Conservation (phyloP, 371 early-diverging fungal species). For the Syncephalis plumigaleata region DNA sequence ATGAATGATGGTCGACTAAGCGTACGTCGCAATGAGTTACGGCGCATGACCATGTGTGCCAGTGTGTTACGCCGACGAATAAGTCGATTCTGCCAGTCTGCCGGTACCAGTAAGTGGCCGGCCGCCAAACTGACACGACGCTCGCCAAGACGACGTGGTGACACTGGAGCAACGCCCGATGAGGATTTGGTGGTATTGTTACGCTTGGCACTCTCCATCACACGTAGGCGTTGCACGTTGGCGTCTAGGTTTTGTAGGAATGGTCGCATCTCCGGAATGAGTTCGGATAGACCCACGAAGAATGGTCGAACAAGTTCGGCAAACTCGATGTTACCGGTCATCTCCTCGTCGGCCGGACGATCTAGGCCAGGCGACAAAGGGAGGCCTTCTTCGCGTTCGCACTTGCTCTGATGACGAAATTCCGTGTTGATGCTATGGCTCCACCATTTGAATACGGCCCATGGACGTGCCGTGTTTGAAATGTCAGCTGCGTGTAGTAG, state of each 20-base stretch:
- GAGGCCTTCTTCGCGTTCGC: slow-evolving; percentile 45
- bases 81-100: slow-evolving; percentile 11
- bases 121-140: slow-evolving; percentile 25
- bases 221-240: neutral
- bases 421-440: slow-evolving; percentile 69
- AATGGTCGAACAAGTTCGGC: slow-evolving; percentile 70
- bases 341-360: slow-evolving; percentile 46
- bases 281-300: slow-evolving; percentile 55
- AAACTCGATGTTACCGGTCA: slow-evolving; percentile 62
- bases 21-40: slow-evolving; percentile 5
- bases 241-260: neutral
- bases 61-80: neutral
- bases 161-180: neutral
- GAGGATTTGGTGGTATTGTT: neutral
- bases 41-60: neutral
- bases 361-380: slow-evolving; percentile 83
- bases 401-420: slow-evolving; percentile 73
- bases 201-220: too few species aligned
- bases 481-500: slow-evolving; percentile 78
- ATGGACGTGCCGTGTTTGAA: slow-evolving; percentile 72
- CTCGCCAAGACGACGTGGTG: slow-evolving; percentile 3
- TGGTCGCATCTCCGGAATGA: slow-evolving; percentile 27
- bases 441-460: slow-evolving; percentile 69
- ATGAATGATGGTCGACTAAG: slow-evolving; percentile 5
- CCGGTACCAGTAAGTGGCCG: slow-evolving; percentile 23